These are phyloP conservation scores for Geum urbanum DNA, from an alignment of 306 rosid genomes.

Conservation along the genomic window DNA sequence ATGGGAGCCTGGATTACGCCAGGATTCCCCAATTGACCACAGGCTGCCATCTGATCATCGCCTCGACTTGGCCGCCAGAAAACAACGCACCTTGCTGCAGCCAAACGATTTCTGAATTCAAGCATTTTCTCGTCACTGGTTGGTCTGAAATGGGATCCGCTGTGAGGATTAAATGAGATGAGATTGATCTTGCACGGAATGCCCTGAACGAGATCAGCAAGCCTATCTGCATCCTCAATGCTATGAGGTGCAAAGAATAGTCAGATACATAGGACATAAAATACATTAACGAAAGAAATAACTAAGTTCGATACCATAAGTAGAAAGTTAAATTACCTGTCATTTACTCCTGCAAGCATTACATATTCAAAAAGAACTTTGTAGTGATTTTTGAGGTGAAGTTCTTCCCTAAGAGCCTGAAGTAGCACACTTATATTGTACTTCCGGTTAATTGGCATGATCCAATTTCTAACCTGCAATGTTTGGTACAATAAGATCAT, in stretches of 20 bases:
- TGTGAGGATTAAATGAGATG: slow-evolving; percentile 76
- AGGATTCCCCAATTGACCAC: slow-evolving; percentile 89
- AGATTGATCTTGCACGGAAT: slow-evolving; percentile 96
- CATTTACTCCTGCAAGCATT: slow-evolving; percentile 90
- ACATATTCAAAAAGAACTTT: slow-evolving; percentile 86
- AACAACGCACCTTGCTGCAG: slow-evolving; percentile 57
- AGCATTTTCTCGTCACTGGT: slow-evolving; percentile 67
- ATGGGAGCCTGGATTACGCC: slow-evolving; percentile 71
- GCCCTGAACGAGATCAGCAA: slow-evolving; percentile 61
- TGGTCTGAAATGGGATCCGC: slow-evolving; percentile 79
- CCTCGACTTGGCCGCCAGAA: slow-evolving; percentile 76
- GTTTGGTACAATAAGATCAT: slow-evolving; percentile 22
- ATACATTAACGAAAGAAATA: not conserved
- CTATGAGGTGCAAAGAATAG: slow-evolving; percentile 33
- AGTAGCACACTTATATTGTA: slow-evolving; percentile 73
- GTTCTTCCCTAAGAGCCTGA: slow-evolving; percentile 70
- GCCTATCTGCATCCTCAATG: slow-evolving; percentile 66
- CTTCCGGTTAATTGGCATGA: slow-evolving; percentile 91
- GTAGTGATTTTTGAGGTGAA: slow-evolving; percentile 55
- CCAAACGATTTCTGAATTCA: slow-evolving; percentile 71
- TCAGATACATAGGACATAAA: not conserved
- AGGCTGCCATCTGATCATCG: slow-evolving; percentile 96
- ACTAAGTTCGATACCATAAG: slow-evolving; percentile 24
- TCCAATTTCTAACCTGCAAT: slow-evolving; percentile 89
- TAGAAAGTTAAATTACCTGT: slow-evolving; percentile 44